phyloP scores from a whole-genome alignment of 805 yeast genomes.

The Metschnikowia continentalis region DNA sequence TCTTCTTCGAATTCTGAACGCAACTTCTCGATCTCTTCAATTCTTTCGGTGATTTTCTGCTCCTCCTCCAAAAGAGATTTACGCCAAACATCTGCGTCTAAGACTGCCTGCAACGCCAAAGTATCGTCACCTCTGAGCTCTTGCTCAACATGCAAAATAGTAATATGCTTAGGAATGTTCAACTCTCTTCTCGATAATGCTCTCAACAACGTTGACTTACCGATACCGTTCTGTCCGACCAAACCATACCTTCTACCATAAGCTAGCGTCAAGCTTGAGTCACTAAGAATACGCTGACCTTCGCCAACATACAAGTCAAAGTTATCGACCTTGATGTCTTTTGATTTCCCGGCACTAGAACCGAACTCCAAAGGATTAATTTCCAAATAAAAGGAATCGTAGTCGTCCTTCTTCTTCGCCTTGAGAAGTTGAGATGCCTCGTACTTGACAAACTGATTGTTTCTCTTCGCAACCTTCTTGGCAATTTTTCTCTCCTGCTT shows the following conservation, averaged over 20 bases:
- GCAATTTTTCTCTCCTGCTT: constrained; percentile 97
- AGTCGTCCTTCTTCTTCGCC: constrained; percentile 63
- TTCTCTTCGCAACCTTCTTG: constrained; percentile 89
- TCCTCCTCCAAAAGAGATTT: constrained; percentile 82
- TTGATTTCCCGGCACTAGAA: constrained; percentile 83
- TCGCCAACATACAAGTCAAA: constrained; percentile 95
- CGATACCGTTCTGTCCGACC: constrained; percentile 99
- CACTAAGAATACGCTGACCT: constrained; percentile 87
- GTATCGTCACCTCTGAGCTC: constrained; percentile 93
- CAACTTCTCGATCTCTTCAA: constrained; percentile 68
- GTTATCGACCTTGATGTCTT: constrained; percentile 89
- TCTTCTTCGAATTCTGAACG: constrained; percentile 67
- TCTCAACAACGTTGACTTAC: constrained; percentile 89
- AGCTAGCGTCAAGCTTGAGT: constrained; percentile 80
- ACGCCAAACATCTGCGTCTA: constrained; percentile 99
- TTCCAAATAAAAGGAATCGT: constrained; percentile 91
- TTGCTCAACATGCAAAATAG: constrained; percentile 96
- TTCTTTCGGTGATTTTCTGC: constrained; percentile 63
- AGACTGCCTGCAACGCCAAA: constrained; percentile 86
- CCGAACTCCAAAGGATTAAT: constrained; percentile 94
- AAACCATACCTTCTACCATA: constrained; percentile 95
- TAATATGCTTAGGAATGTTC: constrained; percentile 90
- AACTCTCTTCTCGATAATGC: constrained; percentile 94
- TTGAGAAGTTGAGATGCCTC: constrained; percentile 90
- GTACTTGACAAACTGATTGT: constrained; percentile 76